Evolutionary conservation across 495 filamentous ascomycete species (phyloP), one percentile per base, ranked within the genome.

Genomic region (Neurospora intermedia): DNA sequence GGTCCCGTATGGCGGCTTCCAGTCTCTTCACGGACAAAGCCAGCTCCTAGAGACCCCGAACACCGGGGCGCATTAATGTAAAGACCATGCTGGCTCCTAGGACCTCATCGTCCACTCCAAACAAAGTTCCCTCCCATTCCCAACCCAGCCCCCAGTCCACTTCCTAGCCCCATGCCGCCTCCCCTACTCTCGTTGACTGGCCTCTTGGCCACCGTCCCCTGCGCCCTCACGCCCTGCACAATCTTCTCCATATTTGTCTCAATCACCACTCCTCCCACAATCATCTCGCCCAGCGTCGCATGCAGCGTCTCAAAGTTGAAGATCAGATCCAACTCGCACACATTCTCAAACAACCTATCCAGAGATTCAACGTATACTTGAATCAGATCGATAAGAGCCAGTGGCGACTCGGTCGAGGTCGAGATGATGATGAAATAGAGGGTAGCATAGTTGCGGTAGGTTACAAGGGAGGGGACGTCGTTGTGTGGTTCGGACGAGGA

Each of bases 261-360:
- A 38, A 98, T 90, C 40, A 98, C 96, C 48, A 98, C 94, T 3
- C 96, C 96, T 15, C 96, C 96, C 6, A 98, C 92, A 71, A 99
- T 90, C 93, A 99, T 96, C 88, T 99, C 96, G 76, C 89, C 88
- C 31, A 99, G 85, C 35, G 91, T 89, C 6, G 96, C 92, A 84
- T 99, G 96, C 80, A 98, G 88, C 40, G 93, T 94, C 87, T 99
- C 96, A 80, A 97, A 99, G 76, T 97, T 97, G 84, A 98, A 99
- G 81, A 98, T 99, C 71, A 99, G 87, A 80, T 99, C 96, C 69
- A 99, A 84, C 82, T 99, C 96, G 85, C 96, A 99, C 35, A 99
- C 96, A 77, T 98, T 97, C 84, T 98, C 95, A 80, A 98, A 98
- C 71, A 99, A 86, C 72, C 93, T 88, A 81, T 99, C 96, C 27